Conservation (phyloP, 225 moss, liverwort and hornwort species). For the Anthoceros angustus region DNA sequence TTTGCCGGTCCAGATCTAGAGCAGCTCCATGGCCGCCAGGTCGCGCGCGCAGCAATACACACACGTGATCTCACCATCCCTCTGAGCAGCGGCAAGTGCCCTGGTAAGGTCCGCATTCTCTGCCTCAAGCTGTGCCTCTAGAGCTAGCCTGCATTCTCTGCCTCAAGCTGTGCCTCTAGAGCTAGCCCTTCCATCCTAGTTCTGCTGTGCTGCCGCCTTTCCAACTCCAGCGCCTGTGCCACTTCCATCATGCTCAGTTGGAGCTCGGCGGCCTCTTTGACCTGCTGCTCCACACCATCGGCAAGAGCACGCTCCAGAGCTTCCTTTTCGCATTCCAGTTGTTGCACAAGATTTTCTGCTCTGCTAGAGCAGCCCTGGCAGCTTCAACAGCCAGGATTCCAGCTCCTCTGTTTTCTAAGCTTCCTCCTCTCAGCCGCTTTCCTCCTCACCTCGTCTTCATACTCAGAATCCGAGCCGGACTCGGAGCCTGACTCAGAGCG, state of each 20-base stretch:
- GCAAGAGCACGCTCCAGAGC: slow-evolving; percentile 43
- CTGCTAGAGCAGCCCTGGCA: slow-evolving; percentile 41
- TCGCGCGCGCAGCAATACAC: too few relatives aligned
- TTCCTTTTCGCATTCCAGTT: slow-evolving; percentile 50
- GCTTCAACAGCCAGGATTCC: slow-evolving; percentile 51
- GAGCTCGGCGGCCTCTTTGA: slow-evolving; percentile 61
- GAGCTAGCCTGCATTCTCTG: slow-evolving; percentile 56
- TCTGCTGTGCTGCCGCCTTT: slow-evolving; percentile 48
- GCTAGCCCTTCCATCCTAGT: slow-evolving; percentile 55
- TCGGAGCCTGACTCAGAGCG: too few relatives aligned
- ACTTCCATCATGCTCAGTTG: slow-evolving; percentile 58
- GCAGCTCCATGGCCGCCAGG: too few relatives aligned
- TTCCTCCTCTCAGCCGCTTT: slow-evolving; percentile 34
- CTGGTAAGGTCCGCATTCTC: slow-evolving; percentile 62
- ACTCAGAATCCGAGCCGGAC: slow-evolving; percentile 36
- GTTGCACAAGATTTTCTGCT: slow-evolving; percentile 46
- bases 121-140: slow-evolving; percentile 60
- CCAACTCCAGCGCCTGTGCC: slow-evolving; percentile 53
- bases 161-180: slow-evolving; percentile 57
- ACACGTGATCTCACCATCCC: slow-evolving; percentile 61
- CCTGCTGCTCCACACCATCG: slow-evolving; percentile 64
- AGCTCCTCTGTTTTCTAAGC: slow-evolving; percentile 30
- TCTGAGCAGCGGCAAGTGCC: slow-evolving; percentile 57
- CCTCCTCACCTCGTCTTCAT: slow-evolving; percentile 47
- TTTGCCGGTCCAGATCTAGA: too few relatives aligned